phyloP scores from a whole-genome alignment of 192 early-diverging fungal species.

The Rhizoclosmatium sp. region DNA sequence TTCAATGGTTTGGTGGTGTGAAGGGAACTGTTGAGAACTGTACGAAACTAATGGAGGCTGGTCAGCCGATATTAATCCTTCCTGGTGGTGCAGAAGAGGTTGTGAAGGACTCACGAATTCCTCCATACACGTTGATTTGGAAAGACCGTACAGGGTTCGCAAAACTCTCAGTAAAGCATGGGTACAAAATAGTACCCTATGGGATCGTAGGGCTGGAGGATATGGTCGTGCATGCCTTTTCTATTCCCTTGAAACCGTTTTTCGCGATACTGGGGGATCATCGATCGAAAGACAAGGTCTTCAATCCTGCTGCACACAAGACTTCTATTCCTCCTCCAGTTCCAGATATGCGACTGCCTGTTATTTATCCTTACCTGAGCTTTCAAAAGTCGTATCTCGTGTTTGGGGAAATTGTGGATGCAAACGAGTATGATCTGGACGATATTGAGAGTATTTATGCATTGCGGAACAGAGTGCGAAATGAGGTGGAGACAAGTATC shows the following conservation, averaged over 20 bases:
- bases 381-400: conserved; percentile 15
- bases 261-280: conserved; percentile 4
- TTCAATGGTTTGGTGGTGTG: conserved; percentile 11
- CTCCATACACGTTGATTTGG: conserved; percentile 37
- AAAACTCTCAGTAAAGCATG: conserved; percentile 37
- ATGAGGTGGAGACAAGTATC: conserved; percentile 1
- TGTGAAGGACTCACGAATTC: conserved; percentile 11
- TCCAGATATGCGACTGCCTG: not conserved
- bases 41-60: conserved; percentile 27
- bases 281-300: not conserved
- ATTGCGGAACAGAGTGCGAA: conserved; percentile 5
- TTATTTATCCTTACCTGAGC: not conserved
- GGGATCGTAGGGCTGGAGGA: conserved; percentile 40
- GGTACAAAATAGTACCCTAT: conserved; percentile 47
- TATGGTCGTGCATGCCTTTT: conserved; percentile 21
- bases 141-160: conserved; percentile 43
- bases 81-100: conserved; percentile 46
- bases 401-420: conserved; percentile 9
- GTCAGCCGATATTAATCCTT: conserved; percentile 34
- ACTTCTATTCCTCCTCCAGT: conserved; percentile 1
- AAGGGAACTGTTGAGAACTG: conserved; percentile 29
- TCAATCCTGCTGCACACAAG: not conserved
- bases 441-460: conserved; percentile 1
- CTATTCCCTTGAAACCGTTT: not conserved
- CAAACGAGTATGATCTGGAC: not conserved